Evolutionary conservation across 2,329 filamentous ascomycete genomes (phyloP).

Genomic region (Cryphonectria carpinicola): DNA sequence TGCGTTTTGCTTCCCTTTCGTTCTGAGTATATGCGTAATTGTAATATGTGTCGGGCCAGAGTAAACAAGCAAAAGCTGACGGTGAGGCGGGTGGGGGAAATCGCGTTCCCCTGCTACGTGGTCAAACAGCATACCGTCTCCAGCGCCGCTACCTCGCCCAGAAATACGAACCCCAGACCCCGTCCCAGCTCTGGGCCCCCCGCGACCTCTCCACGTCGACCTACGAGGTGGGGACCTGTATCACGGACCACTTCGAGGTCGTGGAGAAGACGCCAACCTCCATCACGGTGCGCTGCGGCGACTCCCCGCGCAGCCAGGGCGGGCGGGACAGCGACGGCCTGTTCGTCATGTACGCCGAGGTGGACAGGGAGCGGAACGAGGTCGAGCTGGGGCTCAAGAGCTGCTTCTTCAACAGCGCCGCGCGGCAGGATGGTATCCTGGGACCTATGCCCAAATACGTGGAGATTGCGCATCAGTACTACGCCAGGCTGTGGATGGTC

Average conservation of each 20-base stretch:
- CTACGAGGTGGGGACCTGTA: conserved; percentile 65
- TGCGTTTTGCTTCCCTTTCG: conserved; percentile 10
- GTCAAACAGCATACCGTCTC: conserved; percentile 54
- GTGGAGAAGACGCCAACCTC: conserved; percentile 63
- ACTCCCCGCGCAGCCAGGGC: conserved; percentile 61
- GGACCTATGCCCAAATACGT: conserved; percentile 43
- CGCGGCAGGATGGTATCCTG: conserved; percentile 40
- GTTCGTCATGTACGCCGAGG: conserved; percentile 65
- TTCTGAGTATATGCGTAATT: conserved; percentile 7
- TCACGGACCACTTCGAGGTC: conserved; percentile 76
- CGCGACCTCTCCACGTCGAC: conserved; percentile 56
- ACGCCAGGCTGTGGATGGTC: conserved; percentile 45
- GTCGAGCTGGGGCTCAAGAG: conserved; percentile 70
- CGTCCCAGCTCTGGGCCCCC: conserved; percentile 63
- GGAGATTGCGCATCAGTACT: conserved; percentile 44
- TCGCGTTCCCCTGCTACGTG: conserved; percentile 1
- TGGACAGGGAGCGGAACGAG: conserved; percentile 62
- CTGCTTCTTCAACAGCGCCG: conserved; percentile 56
- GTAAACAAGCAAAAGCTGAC: neutral
- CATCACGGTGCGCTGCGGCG: conserved; percentile 69
- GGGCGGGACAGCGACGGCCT: conserved; percentile 66
- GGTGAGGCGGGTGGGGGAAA: no score
- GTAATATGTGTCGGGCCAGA: neutral
- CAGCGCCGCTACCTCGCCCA: conserved; percentile 62
- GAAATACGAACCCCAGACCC: conserved; percentile 63